Base-by-base conservation (phyloP, 495 filamentous ascomycete species). In the Chaetomidium leptoderma region DNA sequence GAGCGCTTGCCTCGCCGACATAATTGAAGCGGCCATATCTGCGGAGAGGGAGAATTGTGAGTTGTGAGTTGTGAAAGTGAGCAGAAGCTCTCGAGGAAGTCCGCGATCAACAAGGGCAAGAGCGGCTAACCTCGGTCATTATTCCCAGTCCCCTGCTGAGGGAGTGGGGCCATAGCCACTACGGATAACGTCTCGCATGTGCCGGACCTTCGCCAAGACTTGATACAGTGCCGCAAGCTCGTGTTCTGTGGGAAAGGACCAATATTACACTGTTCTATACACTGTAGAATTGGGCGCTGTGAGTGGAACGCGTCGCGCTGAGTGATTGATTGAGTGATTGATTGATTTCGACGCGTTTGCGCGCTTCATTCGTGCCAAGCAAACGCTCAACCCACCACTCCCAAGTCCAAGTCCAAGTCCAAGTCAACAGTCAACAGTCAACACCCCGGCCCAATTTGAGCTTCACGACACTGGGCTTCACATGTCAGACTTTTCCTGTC, bases 71-170 rank as follows among this genome's bases (percentile, higher is more conserved):
- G 47, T 50, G 37, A 23, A 53, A 47, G 27, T 26, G 26, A 37
- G 17, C 16, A 13, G 44, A 36, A 52, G 45, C 23, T 47, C 23
- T 47, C 46, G 6, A 53, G 6, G 43, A 45, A 23, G n/a, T 36
- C 43, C 24, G 21, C 16, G 33, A 53, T 27, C n/a, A n/a, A n/a
- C 33, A 53, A 19, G 35, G 13, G 36, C 24, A 53, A 39, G 51
- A 52, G 63, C 69, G 69, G 69, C 45, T 72, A 76, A 73, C 75
- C 75, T 78, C 75, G 75, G 75, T 53, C 53, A 40, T 50, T 3
- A 17, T 23, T 35, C 36, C 45, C 45, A 6, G 23, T 9, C 30
- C n/a, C 23, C 26, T 17, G 10, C n/a, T n/a, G n/a, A n/a, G n/a
- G n/a, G n/a, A 21, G 43, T 46, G 10, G 42, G 17, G 23, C 42